phyloP scores from a whole-genome alignment of 2,329 filamentous ascomycete species.

The Drechslerella coelobrocha region DNA sequence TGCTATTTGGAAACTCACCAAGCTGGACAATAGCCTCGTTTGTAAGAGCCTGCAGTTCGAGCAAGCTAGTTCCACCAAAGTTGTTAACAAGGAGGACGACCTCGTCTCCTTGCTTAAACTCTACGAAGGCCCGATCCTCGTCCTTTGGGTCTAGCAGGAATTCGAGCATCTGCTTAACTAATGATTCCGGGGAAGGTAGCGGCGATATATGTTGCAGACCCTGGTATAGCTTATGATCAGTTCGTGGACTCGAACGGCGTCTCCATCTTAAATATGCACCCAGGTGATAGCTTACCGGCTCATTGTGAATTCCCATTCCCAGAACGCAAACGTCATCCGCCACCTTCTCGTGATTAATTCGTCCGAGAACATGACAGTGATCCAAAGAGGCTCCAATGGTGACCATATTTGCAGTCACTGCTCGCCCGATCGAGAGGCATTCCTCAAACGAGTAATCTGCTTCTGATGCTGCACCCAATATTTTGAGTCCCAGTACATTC shows the following conservation, averaged over 20 bases:
- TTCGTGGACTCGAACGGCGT: not conserved
- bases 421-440: constrained; percentile 55
- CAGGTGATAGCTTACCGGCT: constrained; percentile 60
- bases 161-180: constrained; percentile 71
- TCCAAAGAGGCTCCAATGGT: constrained; percentile 64
- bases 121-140: constrained; percentile 73
- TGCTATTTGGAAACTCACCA: constrained; percentile 1
- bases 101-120: constrained; percentile 68
- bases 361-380: constrained; percentile 66
- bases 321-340: constrained; percentile 62
- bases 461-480: constrained; percentile 40
- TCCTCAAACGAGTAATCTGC: constrained; percentile 37
- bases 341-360: constrained; percentile 62
- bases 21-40: constrained; percentile 73
- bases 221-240: too few species aligned
- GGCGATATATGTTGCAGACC: constrained; percentile 63
- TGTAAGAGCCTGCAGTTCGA: constrained; percentile 76
- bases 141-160: constrained; percentile 71
- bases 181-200: constrained; percentile 63
- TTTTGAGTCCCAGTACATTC: constrained; percentile 70
- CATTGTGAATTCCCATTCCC: constrained; percentile 82
- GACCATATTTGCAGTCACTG: constrained; percentile 63
- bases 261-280: not conserved
- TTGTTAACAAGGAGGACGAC: constrained; percentile 77
- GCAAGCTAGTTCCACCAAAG: constrained; percentile 73